A percentile compares a stretch with the other conserved stretches of the same genome.
Conservation (phyloP, 768 basidiomycete genomes). For the Megacollybia marginata region DNA sequence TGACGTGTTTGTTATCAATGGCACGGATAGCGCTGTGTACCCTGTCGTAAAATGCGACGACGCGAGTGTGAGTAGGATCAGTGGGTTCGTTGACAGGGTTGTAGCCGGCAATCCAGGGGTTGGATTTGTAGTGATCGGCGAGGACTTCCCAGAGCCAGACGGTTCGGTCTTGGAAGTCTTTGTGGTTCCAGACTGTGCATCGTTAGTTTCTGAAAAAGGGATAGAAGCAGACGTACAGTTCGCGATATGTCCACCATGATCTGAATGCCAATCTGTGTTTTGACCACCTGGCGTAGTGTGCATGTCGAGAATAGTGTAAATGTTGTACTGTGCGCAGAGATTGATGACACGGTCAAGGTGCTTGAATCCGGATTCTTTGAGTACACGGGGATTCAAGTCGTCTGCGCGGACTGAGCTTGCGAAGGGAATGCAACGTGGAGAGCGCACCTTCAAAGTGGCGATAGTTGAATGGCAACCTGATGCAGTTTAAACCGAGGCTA, state of each 20-base stretch:
- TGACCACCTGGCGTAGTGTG: conserved; percentile 74
- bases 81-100: conserved; percentile 83
- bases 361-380: conserved; percentile 69
- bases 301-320: conserved; percentile 77
- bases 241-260: conserved; percentile 61
- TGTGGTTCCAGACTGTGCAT: conserved; percentile 66
- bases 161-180: conserved; percentile 75
- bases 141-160: conserved; percentile 75
- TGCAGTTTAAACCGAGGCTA: conserved; percentile 72
- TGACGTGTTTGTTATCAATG: conserved; percentile 60
- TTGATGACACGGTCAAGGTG: conserved; percentile 80
- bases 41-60: conserved; percentile 44
- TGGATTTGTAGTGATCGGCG: conserved; percentile 66
- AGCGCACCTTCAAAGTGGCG: conserved; percentile 55
- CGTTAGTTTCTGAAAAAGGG: neutral
- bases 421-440: neutral
- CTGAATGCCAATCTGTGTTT: conserved; percentile 77
- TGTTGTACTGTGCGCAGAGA: conserved; percentile 65
- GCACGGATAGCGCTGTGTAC: conserved; percentile 59
- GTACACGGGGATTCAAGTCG: conserved; percentile 72
- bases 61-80: conserved; percentile 61
- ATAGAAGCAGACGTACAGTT: conserved; percentile 31
- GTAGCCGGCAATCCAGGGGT: conserved; percentile 82
- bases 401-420: conserved; percentile 17
- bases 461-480: conserved; percentile 72